These are phyloP conservation scores for Maudiozyma humilis DNA, from an alignment of 1,139 yeast species.

Conservation along the genomic window DNA sequence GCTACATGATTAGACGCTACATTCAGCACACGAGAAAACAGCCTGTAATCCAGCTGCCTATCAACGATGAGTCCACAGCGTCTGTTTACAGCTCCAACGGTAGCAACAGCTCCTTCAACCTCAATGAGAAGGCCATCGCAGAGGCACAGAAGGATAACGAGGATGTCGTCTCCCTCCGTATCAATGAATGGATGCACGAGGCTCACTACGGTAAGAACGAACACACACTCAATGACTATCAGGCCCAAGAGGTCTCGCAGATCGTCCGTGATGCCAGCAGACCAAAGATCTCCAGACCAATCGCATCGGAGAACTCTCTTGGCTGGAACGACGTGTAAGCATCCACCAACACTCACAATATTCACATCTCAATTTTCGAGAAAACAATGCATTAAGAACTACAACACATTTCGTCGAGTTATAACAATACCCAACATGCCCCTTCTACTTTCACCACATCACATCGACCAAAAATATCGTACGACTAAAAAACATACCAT, in stretches of 20 bases:
- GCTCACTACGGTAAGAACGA: conserved; percentile 5
- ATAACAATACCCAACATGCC: not conserved
- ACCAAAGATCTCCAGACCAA: conserved; percentile 38
- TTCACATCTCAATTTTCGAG: not conserved
- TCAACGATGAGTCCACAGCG: conserved; percentile 1
- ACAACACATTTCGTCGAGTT: not conserved
- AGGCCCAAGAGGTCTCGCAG: conserved; percentile 5
- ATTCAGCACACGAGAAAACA: conserved; percentile 27
- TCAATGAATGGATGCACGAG: conserved; percentile 10
- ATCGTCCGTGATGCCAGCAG: conserved; percentile 3
- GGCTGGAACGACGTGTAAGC: conserved; percentile 37
- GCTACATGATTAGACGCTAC: conserved; percentile 33
- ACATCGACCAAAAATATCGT: not conserved
- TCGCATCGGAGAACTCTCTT: conserved; percentile 41
- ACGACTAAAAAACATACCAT: not conserved
- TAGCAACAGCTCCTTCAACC: not conserved
- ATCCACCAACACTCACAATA: not conserved
- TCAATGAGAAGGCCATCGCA: not conserved
- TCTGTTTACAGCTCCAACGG: not conserved
- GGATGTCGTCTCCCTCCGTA: conserved; percentile 4
- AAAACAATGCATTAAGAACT: too few species aligned
- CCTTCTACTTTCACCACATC: not conserved
- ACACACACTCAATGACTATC: not conserved
- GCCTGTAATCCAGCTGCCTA: conserved; percentile 8
- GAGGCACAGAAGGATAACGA: conserved; percentile 3